Conservation (phyloP, 352 stramenopile genomes). For the Albugo laibachii region DNA sequence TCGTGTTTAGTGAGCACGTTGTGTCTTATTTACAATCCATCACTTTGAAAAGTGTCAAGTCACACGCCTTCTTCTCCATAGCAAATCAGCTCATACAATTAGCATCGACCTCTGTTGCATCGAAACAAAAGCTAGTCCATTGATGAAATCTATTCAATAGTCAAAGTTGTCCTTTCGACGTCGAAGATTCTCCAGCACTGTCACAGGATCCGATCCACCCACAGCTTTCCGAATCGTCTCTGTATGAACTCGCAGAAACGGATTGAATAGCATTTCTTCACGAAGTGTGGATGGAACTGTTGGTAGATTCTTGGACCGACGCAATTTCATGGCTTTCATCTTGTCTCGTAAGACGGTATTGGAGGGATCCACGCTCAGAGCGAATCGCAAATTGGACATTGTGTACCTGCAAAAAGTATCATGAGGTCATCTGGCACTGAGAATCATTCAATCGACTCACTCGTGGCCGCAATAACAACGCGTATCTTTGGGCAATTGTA, state of each 20-base stretch:
- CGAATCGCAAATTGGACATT: slow-evolving; percentile 84
- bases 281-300: slow-evolving; percentile 81
- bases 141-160: too few species aligned
- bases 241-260: slow-evolving; percentile 69
- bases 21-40: too few species aligned
- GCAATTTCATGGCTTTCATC: slow-evolving; percentile 58
- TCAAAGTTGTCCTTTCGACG: slow-evolving; percentile 42
- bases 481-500: slow-evolving; percentile 69
- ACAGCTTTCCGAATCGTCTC: slow-evolving; percentile 67
- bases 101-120: too few species aligned
- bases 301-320: slow-evolving; percentile 64
- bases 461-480: slow-evolving; percentile 81
- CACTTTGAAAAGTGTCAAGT: too few species aligned
- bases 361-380: slow-evolving; percentile 82
- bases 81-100: too few species aligned
- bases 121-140: too few species aligned
- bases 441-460: slow-evolving; percentile 9
- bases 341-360: slow-evolving; percentile 78
- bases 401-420: slow-evolving; percentile 45
- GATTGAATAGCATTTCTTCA: slow-evolving; percentile 78
- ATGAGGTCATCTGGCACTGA: neutral
- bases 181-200: slow-evolving; percentile 61
- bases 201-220: slow-evolving; percentile 49
- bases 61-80: too few species aligned
- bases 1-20: too few species aligned